These are phyloP conservation scores for Xylariaceae sp. DNA, from an alignment of 2,329 filamentous ascomycete genomes.

Conservation along the genomic window DNA sequence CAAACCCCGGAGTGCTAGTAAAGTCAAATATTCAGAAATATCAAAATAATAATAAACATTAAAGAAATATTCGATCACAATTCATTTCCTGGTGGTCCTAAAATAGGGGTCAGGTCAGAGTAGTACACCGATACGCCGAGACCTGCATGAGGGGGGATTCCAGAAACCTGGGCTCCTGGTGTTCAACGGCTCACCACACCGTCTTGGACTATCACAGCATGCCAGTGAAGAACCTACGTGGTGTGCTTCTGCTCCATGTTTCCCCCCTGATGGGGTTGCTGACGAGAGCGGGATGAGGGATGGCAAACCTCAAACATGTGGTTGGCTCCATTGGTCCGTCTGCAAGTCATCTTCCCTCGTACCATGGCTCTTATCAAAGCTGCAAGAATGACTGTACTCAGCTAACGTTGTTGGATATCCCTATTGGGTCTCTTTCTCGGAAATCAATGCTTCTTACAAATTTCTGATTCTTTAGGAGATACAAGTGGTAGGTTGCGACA, in stretches of 20 bases:
- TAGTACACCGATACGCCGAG: conserved; percentile 11
- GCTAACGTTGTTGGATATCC: background rate
- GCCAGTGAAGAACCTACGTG: background rate
- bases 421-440: conserved; percentile 1
- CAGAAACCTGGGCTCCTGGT: conserved; percentile 1
- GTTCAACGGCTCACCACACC: background rate
- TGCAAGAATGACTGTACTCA: conserved; percentile 14
- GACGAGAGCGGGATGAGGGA: conserved; percentile 13
- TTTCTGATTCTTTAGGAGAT: background rate
- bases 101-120: conserved; percentile 15
- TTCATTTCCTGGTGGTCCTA: background rate
- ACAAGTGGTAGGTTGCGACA: too few relatives aligned
- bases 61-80: background rate
- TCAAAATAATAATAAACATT: background rate
- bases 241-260: background rate
- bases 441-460: background rate
- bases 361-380: conserved; percentile 9
- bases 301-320: conserved; percentile 10
- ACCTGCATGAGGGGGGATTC: conserved; percentile 7
- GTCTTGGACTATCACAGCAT: background rate
- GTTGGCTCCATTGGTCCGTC: conserved; percentile 11
- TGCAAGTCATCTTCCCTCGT: conserved; percentile 21
- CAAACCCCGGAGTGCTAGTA: too few relatives aligned
- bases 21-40: too few relatives aligned
- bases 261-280: conserved; percentile 6